Percentiles rank a stretch among this genome's conserved stretches.
These are phyloP conservation scores for Paramecium tetraurelia DNA, from an alignment of 73 alveolate genomes.

Conservation along the genomic window DNA sequence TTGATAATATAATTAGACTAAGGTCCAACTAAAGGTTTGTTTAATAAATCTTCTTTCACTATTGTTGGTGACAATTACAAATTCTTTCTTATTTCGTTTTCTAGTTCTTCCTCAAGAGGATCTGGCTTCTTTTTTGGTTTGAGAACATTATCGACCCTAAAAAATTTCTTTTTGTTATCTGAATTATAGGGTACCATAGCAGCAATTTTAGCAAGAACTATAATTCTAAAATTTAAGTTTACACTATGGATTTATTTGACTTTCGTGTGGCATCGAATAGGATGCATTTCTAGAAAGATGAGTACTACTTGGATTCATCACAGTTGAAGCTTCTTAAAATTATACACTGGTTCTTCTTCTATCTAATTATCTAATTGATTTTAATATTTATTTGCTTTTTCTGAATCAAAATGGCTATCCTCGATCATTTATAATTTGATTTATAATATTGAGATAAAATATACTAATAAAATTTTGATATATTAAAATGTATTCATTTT, in stretches of 20 bases:
- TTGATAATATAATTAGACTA: neutral
- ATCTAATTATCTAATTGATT: neutral
- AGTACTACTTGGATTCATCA: neutral
- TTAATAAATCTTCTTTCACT: neutral
- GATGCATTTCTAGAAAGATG: slow-evolving; percentile 15
- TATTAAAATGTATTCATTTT: neutral
- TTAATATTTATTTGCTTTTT: neutral
- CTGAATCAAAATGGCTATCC: neutral
- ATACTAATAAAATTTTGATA: neutral
- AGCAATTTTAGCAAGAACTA: neutral
- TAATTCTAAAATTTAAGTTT: neutral
- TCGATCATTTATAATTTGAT: neutral
- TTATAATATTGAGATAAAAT: neutral
- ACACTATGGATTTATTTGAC: neutral
- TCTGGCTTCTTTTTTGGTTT: neutral
- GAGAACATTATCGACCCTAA: neutral
- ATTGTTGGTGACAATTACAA: neutral
- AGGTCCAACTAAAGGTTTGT: neutral
- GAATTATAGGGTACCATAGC: neutral
- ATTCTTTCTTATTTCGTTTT: neutral
- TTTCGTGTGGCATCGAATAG: slow-evolving; percentile 47
- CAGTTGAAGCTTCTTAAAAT: neutral
- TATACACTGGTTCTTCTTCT: neutral
- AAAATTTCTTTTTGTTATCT: neutral
- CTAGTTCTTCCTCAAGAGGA: neutral